A percentile compares a stretch with the other conserved stretches of the same genome.
These are phyloP conservation scores for Boletales sp. DNA, from an alignment of 768 basidiomycete genomes.

Conservation along the genomic window DNA sequence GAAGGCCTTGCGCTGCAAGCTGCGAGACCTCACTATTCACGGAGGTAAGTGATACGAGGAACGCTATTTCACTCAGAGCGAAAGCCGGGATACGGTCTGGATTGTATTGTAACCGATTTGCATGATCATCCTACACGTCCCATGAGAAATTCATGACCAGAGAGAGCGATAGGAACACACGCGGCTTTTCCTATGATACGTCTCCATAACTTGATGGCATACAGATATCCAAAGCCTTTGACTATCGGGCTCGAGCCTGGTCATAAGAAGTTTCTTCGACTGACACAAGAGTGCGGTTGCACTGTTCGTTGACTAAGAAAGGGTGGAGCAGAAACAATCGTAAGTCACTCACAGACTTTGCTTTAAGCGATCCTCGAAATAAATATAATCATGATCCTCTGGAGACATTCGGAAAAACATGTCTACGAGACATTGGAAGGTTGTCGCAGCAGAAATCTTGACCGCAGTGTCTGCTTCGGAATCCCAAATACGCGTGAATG, in stretches of 20 bases:
- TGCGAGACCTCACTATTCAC: conserved; percentile 64
- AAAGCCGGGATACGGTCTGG: conserved; percentile 58
- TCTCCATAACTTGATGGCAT: conserved; percentile 55
- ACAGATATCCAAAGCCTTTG: conserved; percentile 71
- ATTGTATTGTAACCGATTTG: conserved; percentile 48
- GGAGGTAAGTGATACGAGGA: conserved; percentile 68
- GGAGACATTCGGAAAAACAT: conserved; percentile 42
- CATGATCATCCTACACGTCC: conserved; percentile 36
- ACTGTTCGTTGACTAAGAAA: conserved; percentile 4
- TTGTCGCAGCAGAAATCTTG: conserved; percentile 56
- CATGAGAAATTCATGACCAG: conserved; percentile 2
- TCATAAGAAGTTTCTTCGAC: conserved; percentile 52
- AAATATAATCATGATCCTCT: conserved; percentile 33
- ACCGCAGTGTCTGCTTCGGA: conserved; percentile 60
- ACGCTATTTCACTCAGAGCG: conserved; percentile 66
- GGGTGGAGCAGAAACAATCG: neutral
- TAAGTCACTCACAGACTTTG: conserved; percentile 40
- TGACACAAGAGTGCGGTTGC: conserved; percentile 40
- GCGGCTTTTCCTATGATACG: conserved; percentile 47
- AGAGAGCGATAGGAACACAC: conserved; percentile 30
- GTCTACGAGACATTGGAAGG: conserved; percentile 44
- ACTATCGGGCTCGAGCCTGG: conserved; percentile 55
- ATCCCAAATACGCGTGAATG: conserved; percentile 55
- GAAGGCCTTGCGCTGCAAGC: conserved; percentile 64
- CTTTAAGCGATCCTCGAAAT: conserved; percentile 44